A percentile compares a stretch with the other conserved stretches of the same genome.
phyloP scores from a whole-genome alignment of 805 yeast species.

The Lachancea nothofagi region DNA sequence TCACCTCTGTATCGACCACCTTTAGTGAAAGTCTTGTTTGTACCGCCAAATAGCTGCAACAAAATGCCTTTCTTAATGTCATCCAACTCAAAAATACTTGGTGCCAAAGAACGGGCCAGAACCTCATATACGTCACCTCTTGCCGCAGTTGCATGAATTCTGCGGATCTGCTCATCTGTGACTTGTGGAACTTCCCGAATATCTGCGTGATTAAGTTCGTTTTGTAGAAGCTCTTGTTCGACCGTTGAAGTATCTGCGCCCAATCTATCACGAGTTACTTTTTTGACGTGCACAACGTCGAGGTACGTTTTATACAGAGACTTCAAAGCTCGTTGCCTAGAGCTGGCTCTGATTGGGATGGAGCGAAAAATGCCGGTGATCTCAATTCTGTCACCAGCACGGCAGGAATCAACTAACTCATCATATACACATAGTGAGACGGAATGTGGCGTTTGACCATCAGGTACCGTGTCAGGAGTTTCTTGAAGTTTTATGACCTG shows the following conservation, averaged over 20 bases:
- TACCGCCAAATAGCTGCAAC: constrained; percentile 91
- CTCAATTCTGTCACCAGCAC: constrained; percentile 96
- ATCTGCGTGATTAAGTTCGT: constrained; percentile 47
- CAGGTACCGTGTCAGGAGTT: constrained; percentile 94
- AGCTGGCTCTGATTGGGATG: constrained; percentile 81
- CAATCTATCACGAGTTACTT: constrained; percentile 73
- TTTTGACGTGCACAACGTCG: constrained; percentile 89
- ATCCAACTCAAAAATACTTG: constrained; percentile 93
- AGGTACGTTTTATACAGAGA: constrained; percentile 85
- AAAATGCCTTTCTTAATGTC: constrained; percentile 95
- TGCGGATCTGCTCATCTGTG: constrained; percentile 60
- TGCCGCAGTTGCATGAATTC: constrained; percentile 53
- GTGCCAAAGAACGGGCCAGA: constrained; percentile 86
- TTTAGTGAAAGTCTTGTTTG: constrained; percentile 79
- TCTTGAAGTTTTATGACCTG: constrained; percentile 93
- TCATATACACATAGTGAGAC: constrained; percentile 91
- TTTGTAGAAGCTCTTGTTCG: constrained; percentile 39
- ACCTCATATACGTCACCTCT: constrained; percentile 82
- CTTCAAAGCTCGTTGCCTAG: constrained; percentile 78
- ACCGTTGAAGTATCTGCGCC: constrained; percentile 73
- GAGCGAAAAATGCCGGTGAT: constrained; percentile 94
- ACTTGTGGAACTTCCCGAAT: constrained; percentile 72
- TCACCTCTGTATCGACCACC: constrained; percentile 98
- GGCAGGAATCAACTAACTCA: constrained; percentile 86
- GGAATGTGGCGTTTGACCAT: constrained; percentile 97